Percentiles rank a stretch among this genome's conserved stretches.
These are phyloP conservation scores for Pyricularia sp. DNA, from an alignment of 2,329 filamentous ascomycete genomes.

Conservation along the genomic window DNA sequence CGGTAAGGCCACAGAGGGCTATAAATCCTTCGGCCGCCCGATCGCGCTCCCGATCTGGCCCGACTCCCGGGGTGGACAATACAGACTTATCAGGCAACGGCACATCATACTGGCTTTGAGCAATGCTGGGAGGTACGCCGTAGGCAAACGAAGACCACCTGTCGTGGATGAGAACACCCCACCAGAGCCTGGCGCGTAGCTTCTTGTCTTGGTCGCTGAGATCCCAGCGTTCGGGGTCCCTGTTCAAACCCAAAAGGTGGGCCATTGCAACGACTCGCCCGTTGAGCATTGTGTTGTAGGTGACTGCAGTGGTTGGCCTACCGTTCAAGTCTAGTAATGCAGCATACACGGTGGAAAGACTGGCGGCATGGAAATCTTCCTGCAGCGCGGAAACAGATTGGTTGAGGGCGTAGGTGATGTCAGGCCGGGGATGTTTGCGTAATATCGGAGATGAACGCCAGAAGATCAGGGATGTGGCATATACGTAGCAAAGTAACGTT, in stretches of 20 bases:
- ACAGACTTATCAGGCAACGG: constrained; percentile 14
- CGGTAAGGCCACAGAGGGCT: constrained; percentile 29
- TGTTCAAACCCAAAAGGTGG: constrained; percentile 40
- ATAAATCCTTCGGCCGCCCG: constrained; percentile 21
- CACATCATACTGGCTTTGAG: constrained; percentile 32
- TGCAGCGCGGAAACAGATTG: constrained; percentile 46
- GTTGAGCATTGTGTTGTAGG: constrained; percentile 39
- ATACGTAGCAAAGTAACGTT: constrained; percentile 41
- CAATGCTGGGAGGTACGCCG: constrained; percentile 37
- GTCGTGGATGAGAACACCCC: constrained; percentile 40
- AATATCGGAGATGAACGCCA: constrained; percentile 39
- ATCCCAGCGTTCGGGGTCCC: constrained; percentile 37
- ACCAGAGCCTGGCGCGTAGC: constrained; percentile 41
- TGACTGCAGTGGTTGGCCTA: constrained; percentile 45
- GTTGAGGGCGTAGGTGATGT: constrained; percentile 49
- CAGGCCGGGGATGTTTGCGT: constrained; percentile 35
- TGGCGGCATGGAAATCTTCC: constrained; percentile 44
- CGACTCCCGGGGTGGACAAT: background rate
- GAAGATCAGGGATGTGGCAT: constrained; percentile 43
- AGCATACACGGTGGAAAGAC: constrained; percentile 43
- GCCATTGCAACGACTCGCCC: constrained; percentile 38
- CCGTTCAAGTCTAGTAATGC: constrained; percentile 46
- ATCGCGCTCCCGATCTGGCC: background rate
- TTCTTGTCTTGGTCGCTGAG: constrained; percentile 37
- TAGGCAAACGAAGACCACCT: constrained; percentile 41